Conservation (phyloP, 768 basidiomycete genomes). For the Russula brevipes region DNA sequence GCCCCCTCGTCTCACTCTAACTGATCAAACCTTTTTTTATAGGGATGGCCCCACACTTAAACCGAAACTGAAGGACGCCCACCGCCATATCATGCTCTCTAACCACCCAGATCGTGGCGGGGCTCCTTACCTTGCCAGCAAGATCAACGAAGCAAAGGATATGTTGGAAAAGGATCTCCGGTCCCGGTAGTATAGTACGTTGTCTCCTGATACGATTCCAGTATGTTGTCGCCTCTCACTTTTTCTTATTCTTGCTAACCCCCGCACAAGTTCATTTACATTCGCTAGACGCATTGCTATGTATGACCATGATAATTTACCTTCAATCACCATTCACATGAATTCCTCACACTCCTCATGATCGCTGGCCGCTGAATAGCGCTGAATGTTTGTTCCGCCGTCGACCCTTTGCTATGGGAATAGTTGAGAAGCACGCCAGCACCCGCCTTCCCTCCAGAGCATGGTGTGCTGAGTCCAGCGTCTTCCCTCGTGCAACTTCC, state of each 20-base stretch:
- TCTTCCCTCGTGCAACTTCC: not conserved
- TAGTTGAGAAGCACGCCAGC: too few relatives aligned
- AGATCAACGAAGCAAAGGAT: slow-evolving; percentile 98
- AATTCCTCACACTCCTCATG: not conserved
- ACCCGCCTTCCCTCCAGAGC: too few relatives aligned
- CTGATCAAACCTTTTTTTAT: not conserved
- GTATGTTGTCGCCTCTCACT: not conserved
- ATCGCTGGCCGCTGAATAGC: not conserved
- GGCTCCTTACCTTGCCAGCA: slow-evolving; percentile 95
- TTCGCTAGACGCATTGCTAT: slow-evolving; percentile 6
- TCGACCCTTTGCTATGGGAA: too few relatives aligned
- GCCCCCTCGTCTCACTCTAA: not conserved
- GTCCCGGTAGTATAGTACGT: slow-evolving; percentile 31
- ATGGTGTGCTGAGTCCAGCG: too few relatives aligned
- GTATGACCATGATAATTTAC: slow-evolving; percentile 6
- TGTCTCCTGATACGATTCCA: not conserved
- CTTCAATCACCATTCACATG: slow-evolving; percentile 1
- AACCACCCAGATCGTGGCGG: slow-evolving; percentile 99
- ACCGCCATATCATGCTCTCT: slow-evolving; percentile 94
- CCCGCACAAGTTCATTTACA: not conserved
- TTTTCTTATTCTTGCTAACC: not conserved
- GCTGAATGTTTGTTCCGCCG: not conserved
- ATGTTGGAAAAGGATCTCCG: slow-evolving; percentile 76
- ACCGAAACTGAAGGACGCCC: slow-evolving; percentile 86
- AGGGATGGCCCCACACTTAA: slow-evolving; percentile 81